Evolutionary conservation across 768 basidiomycete species (phyloP).

Genomic region (Rhizopogon vinicolor): DNA sequence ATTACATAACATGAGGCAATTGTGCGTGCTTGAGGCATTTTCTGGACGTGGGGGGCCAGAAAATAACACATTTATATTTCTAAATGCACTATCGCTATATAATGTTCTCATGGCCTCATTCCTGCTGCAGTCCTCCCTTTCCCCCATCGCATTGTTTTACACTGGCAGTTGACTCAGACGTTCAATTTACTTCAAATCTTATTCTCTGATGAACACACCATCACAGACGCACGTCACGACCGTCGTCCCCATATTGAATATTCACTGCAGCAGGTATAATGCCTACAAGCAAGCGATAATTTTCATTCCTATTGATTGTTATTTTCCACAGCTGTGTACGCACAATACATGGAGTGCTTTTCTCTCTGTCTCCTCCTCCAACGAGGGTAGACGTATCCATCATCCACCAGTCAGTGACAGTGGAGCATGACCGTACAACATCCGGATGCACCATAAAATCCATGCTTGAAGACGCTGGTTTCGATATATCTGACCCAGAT

Average conservation of each 20-base stretch:
- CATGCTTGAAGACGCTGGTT: slow-evolving; percentile 42
- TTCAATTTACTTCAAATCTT: too few species aligned
- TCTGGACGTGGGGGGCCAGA: slow-evolving; percentile 14
- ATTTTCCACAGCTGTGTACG: slow-evolving; percentile 37
- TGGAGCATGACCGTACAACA: slow-evolving; percentile 32
- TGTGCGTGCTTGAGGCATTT: slow-evolving; percentile 18
- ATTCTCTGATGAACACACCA: too few species aligned
- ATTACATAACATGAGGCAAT: slow-evolving; percentile 12
- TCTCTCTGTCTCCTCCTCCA: slow-evolving; percentile 33
- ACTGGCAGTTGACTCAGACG: too few species aligned
- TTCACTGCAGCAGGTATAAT: slow-evolving; percentile 43
- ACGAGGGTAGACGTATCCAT: slow-evolving; percentile 39
- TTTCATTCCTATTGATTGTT: neutral
- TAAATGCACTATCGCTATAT: neutral
- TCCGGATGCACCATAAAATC: slow-evolving; percentile 25
- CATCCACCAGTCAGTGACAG: slow-evolving; percentile 38
- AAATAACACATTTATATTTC: neutral
- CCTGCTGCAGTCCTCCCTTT: too few species aligned
- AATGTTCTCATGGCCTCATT: too few species aligned
- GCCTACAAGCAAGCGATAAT: neutral
- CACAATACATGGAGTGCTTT: slow-evolving; percentile 39
- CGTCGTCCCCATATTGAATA: neutral
- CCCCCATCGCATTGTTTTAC: too few species aligned
- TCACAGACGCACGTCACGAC: too few species aligned
- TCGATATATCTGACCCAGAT: slow-evolving; percentile 30